Percentiles rank a stretch among this genome's conserved stretches.
These are phyloP conservation scores for Hypoxylon sp. DNA, from an alignment of 2,329 filamentous ascomycete genomes.

Conservation along the genomic window DNA sequence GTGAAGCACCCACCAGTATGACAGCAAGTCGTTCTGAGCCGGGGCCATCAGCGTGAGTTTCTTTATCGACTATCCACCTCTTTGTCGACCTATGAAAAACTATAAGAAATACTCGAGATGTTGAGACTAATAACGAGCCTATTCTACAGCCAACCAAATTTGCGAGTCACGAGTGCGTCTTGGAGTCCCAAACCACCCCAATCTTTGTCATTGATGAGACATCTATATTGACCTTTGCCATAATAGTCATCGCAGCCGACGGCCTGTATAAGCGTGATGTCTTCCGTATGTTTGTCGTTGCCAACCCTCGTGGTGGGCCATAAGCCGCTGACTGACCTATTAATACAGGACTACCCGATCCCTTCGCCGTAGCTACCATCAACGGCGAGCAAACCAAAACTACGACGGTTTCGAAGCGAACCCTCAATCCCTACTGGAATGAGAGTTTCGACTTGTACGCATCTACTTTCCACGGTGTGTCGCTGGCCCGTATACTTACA, in stretches of 20 bases:
- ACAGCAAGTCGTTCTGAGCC: slow-evolving; percentile 68
- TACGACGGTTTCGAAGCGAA: slow-evolving; percentile 97
- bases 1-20: slow-evolving; percentile 55
- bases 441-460: slow-evolving; percentile 97
- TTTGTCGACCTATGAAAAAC: background rate
- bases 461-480: slow-evolving; percentile 32
- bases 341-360: slow-evolving; percentile 88
- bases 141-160: slow-evolving; percentile 79
- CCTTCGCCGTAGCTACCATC: slow-evolving; percentile 96
- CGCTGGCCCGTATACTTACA: slow-evolving; percentile 44
- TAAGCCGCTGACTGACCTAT: slow-evolving; percentile 31
- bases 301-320: background rate
- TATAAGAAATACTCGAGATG: slow-evolving; percentile 1
- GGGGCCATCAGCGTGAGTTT: slow-evolving; percentile 74
- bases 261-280: slow-evolving; percentile 99
- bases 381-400: slow-evolving; percentile 98
- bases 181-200: slow-evolving; percentile 27
- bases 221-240: slow-evolving; percentile 57
- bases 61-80: slow-evolving; percentile 13
- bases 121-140: slow-evolving; percentile 52
- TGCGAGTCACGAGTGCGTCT: slow-evolving; percentile 89
- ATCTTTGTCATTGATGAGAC: slow-evolving; percentile 10
- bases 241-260: slow-evolving; percentile 94
- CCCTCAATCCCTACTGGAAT: slow-evolving; percentile 99
- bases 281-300: slow-evolving; percentile 80